phyloP scores from a whole-genome alignment of 1,284 basidiomycete genomes.

The Agaricales sp. region DNA sequence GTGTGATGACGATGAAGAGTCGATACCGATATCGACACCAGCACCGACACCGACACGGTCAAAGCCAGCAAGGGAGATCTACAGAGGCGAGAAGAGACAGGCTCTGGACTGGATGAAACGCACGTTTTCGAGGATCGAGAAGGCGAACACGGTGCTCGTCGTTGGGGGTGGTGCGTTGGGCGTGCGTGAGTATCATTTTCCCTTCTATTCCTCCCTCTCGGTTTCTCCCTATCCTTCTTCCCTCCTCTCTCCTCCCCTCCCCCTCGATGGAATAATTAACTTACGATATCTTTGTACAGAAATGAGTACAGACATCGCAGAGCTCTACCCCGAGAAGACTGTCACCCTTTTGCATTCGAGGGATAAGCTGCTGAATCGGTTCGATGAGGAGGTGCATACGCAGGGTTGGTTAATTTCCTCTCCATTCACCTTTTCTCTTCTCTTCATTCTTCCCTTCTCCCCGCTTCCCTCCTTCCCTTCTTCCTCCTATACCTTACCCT shows the following conservation, averaged over 20 bases:
- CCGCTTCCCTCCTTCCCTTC: neutral
- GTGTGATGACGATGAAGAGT: too few relatives aligned
- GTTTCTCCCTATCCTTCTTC: too few relatives aligned
- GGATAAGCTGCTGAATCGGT: slow-evolving; percentile 44
- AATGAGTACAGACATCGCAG: slow-evolving; percentile 61
- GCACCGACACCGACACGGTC: too few relatives aligned
- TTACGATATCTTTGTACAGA: slow-evolving; percentile 22
- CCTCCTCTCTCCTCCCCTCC: too few relatives aligned
- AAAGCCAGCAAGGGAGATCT: slow-evolving; percentile 15
- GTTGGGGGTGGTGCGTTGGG: slow-evolving; percentile 56
- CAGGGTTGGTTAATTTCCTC: neutral
- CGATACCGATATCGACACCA: too few relatives aligned
- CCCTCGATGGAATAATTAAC: neutral
- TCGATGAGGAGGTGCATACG: slow-evolving; percentile 25
- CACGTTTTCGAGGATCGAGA: slow-evolving; percentile 33
- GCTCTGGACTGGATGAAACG: slow-evolving; percentile 36
- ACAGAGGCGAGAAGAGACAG: slow-evolving; percentile 34
- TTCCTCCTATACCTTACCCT: neutral
- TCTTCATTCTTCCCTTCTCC: too few relatives aligned
- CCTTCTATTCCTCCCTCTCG: neutral
- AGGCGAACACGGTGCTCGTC: slow-evolving; percentile 35
- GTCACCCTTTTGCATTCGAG: slow-evolving; percentile 67
- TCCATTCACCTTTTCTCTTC: neutral
- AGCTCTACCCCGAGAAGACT: slow-evolving; percentile 42
- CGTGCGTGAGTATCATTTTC: slow-evolving; percentile 34